These are phyloP conservation scores for Myxozyma sirexii DNA, from an alignment of 805 yeast genomes.

Conservation along the genomic window DNA sequence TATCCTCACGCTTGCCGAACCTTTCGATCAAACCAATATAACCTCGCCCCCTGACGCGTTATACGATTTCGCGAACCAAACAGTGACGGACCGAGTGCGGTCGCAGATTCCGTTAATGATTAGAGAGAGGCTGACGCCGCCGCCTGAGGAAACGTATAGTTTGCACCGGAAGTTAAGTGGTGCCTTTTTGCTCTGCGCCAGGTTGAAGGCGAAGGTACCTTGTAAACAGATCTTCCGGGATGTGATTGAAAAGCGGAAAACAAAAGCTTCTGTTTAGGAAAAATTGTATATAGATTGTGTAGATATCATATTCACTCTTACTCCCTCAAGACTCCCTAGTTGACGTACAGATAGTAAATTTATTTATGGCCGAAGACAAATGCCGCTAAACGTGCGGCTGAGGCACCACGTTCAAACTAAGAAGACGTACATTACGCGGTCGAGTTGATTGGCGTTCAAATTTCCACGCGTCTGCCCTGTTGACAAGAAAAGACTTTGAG, in stretches of 20 bases:
- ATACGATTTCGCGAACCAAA: conserved; percentile 79
- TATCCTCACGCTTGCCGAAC: conserved; percentile 88
- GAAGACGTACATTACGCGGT: too few relatives aligned
- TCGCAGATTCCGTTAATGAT: conserved; percentile 87
- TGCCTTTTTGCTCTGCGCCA: conserved; percentile 85
- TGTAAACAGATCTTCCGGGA: conserved; percentile 76
- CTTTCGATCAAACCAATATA: conserved; percentile 52
- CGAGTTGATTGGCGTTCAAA: too few relatives aligned
- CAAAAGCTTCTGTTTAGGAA: not conserved
- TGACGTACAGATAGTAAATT: too few relatives aligned
- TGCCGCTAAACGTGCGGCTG: too few relatives aligned
- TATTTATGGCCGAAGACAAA: too few relatives aligned
- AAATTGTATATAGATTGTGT: not conserved
- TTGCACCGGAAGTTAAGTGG: conserved; percentile 94
- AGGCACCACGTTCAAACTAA: too few relatives aligned
- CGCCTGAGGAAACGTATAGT: conserved; percentile 98
- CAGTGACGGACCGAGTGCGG: conserved; percentile 91
- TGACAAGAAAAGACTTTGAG: too few relatives aligned
- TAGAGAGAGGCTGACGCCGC: conserved; percentile 88
- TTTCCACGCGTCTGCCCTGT: too few relatives aligned
- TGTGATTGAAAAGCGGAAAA: conserved; percentile 55
- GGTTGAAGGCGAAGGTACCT: conserved; percentile 79
- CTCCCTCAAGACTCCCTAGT: too few relatives aligned
- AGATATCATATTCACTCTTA: not conserved
- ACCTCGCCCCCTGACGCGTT: conserved; percentile 53